Percentiles rank a stretch among this genome's conserved stretches.
These are phyloP conservation scores for Plectosphaerella cucumerina DNA, from an alignment of 2,329 filamentous ascomycete genomes.

Conservation along the genomic window DNA sequence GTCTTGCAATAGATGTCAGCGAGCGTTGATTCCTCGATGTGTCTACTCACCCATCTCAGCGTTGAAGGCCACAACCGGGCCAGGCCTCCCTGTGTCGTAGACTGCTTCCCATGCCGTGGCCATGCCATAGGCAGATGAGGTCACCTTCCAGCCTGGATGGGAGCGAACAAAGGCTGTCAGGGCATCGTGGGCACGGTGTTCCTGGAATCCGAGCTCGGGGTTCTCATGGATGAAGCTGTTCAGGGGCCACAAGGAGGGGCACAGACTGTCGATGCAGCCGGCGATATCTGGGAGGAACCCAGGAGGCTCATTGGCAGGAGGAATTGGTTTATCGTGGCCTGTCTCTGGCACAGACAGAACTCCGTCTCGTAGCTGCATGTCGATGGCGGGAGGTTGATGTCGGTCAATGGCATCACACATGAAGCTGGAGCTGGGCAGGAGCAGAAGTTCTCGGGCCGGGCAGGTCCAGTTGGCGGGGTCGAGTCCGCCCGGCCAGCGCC, in stretches of 20 bases:
- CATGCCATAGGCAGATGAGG: slow-evolving; percentile 44
- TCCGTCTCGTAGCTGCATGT: neutral
- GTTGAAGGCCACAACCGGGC: slow-evolving; percentile 42
- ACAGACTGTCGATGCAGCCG: neutral
- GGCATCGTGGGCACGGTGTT: slow-evolving; percentile 28
- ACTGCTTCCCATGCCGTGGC: slow-evolving; percentile 49
- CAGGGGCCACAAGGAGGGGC: slow-evolving; percentile 8
- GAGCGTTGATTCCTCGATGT: slow-evolving; percentile 33
- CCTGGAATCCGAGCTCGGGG: slow-evolving; percentile 23
- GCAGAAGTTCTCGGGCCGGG: no score
- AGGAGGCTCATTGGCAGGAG: neutral
- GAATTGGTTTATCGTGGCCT: no score
- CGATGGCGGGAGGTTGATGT: neutral
- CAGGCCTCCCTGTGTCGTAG: slow-evolving; percentile 30
- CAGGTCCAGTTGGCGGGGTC: neutral
- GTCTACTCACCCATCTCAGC: slow-evolving; percentile 40
- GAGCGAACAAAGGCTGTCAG: slow-evolving; percentile 42
- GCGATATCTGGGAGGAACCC: slow-evolving; percentile 5
- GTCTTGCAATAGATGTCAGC: slow-evolving; percentile 6
- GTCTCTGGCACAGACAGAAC: no score
- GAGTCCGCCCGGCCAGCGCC: neutral
- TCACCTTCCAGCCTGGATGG: slow-evolving; percentile 44
- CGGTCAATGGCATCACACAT: no score
- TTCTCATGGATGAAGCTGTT: slow-evolving; percentile 17
- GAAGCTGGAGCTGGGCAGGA: no score